These are phyloP conservation scores for Alternaria gaisen DNA, from an alignment of 2,329 filamentous ascomycete genomes.

Conservation along the genomic window DNA sequence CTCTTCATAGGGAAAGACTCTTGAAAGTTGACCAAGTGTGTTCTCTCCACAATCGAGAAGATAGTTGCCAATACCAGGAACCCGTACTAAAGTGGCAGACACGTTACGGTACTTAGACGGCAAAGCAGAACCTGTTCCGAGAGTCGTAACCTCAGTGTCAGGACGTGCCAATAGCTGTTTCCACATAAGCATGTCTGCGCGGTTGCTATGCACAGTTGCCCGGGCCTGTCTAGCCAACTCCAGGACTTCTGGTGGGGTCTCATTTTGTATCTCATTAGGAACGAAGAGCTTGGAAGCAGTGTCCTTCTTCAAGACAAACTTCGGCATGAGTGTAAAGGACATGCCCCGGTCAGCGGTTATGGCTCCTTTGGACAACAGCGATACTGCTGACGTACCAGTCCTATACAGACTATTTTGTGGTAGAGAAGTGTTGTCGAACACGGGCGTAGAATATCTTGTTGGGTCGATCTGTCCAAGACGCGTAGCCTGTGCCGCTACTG, in stretches of 20 bases:
- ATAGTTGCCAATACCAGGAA: slow-evolving; percentile 87
- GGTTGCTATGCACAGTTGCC: slow-evolving; percentile 46
- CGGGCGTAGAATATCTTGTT: slow-evolving; percentile 74
- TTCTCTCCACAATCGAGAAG: slow-evolving; percentile 93
- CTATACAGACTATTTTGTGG: slow-evolving; percentile 47
- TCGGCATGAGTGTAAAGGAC: slow-evolving; percentile 57
- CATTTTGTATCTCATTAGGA: slow-evolving; percentile 54
- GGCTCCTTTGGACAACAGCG: slow-evolving; percentile 29
- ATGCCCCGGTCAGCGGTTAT: slow-evolving; percentile 53
- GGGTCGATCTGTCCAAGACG: slow-evolving; percentile 77
- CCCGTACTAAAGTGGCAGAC: slow-evolving; percentile 82
- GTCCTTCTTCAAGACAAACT: slow-evolving; percentile 48
- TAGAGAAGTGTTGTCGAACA: slow-evolving; percentile 66
- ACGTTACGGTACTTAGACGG: slow-evolving; percentile 97
- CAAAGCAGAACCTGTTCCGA: slow-evolving; percentile 89
- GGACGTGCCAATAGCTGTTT: slow-evolving; percentile 74
- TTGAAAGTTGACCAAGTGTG: slow-evolving; percentile 85
- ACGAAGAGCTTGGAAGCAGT: slow-evolving; percentile 54
- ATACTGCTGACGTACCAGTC: slow-evolving; percentile 2
- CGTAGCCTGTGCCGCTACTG: slow-evolving; percentile 71
- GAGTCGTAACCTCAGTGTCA: slow-evolving; percentile 82
- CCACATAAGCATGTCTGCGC: slow-evolving; percentile 61
- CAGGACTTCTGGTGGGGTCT: slow-evolving; percentile 59
- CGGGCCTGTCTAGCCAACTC: slow-evolving; percentile 60
- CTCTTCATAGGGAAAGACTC: slow-evolving; percentile 72